phyloP scores from a whole-genome alignment of 1,284 basidiomycete species.

The Puccinia polysora region DNA sequence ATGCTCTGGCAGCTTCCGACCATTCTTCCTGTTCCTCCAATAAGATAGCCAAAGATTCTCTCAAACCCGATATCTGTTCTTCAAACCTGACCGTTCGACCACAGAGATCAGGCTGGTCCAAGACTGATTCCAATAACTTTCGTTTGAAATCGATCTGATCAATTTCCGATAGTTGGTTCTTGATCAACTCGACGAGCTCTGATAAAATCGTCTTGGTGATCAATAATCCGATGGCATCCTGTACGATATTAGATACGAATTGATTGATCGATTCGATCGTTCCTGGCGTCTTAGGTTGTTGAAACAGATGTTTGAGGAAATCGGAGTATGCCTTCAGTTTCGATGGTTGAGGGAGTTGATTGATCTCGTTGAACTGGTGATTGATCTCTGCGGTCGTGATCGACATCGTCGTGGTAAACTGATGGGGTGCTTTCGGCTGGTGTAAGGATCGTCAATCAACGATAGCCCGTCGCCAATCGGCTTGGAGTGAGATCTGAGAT shows the following conservation, averaged over 20 bases:
- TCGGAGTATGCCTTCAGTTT: constrained; percentile 24
- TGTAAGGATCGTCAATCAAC: too few relatives aligned
- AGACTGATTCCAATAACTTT: constrained; percentile 66
- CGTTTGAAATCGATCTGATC: constrained; percentile 63
- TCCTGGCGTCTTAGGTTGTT: constrained; percentile 46
- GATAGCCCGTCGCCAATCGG: too few relatives aligned
- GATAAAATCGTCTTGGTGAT: constrained; percentile 76
- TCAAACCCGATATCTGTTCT: constrained; percentile 81
- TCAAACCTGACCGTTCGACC: constrained; percentile 80
- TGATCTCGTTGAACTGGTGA: constrained; percentile 24
- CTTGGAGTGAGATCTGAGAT: too few relatives aligned
- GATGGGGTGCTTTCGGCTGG: too few relatives aligned
- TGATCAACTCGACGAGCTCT: constrained; percentile 68
- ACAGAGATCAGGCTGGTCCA: constrained; percentile 62
- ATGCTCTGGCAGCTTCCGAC: constrained; percentile 79
- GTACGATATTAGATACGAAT: constrained; percentile 70
- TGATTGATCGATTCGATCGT: constrained; percentile 64
- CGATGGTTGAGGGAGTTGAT: constrained; percentile 7
- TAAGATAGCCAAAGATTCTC: constrained; percentile 79
- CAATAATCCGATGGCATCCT: constrained; percentile 72
- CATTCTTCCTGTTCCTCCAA: constrained; percentile 88
- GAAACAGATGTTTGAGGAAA: constrained; percentile 9
- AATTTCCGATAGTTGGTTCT: constrained; percentile 54
- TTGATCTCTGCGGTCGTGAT: too few relatives aligned
- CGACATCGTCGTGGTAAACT: too few relatives aligned